phyloP scores from a whole-genome alignment of 345 rosid genomes.

The Limnanthes douglasii region DNA sequence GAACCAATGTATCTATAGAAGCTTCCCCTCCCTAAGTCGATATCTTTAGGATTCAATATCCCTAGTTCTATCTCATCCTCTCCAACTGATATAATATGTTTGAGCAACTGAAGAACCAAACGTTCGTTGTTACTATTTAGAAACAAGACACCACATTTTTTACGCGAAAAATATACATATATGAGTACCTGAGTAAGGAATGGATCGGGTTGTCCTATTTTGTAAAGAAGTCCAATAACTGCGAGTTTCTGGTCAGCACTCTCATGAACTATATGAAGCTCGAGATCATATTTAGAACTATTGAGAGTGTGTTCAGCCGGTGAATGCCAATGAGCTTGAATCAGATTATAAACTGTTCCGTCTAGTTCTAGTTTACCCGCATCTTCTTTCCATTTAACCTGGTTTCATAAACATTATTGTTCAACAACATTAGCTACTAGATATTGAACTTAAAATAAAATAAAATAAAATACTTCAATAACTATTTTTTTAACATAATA shows the following conservation, averaged over 20 bases:
- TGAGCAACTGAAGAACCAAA: slow-evolving; percentile 19
- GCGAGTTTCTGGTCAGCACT: slow-evolving; percentile 21
- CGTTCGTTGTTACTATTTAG: neutral
- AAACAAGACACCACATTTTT: neutral
- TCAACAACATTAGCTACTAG: slow-evolving; percentile 75
- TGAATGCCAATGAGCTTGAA: neutral
- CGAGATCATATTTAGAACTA: slow-evolving; percentile 24
- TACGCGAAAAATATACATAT: neutral
- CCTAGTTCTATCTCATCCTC: slow-evolving; percentile 19
- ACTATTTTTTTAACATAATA: slow-evolving; percentile 14
- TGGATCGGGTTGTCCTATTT: slow-evolving; percentile 37
- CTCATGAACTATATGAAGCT: slow-evolving; percentile 50
- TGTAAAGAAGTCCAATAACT: slow-evolving; percentile 35
- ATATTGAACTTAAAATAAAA: slow-evolving; percentile 31
- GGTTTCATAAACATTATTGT: slow-evolving; percentile 42
- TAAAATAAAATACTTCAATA: too few species aligned
- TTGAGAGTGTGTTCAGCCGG: neutral
- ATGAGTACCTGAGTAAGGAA: slow-evolving; percentile 36
- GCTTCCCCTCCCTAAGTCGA: slow-evolving; percentile 30
- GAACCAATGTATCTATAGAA: slow-evolving; percentile 61
- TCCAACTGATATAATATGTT: slow-evolving; percentile 17
- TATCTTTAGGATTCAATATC: slow-evolving; percentile 30
- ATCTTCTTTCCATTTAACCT: too few species aligned
- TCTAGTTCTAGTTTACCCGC: too few species aligned
- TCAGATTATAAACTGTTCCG: neutral